Evolutionary conservation across 768 basidiomycete species (phyloP), one percentile per base, ranked within the genome.

Genomic region (Auricularia sp.): DNA sequence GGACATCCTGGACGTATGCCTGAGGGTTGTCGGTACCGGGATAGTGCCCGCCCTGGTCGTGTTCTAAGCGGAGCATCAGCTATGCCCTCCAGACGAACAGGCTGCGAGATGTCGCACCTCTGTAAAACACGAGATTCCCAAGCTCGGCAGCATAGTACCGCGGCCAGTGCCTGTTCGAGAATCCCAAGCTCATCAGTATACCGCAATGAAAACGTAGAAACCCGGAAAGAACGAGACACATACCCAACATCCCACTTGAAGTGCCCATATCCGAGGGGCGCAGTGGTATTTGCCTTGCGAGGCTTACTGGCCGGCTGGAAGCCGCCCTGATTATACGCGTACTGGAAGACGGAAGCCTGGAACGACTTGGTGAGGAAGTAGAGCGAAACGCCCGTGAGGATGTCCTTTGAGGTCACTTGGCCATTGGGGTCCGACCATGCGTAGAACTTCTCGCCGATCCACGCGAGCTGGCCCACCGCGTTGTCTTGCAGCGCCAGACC

Each of bases 401-500:
- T 68, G 34, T 68, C 65, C 21, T 62, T 62, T 35, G 56, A 16
- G 10, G 64, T 39, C 54, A 66, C 45, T 61, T 67, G 61, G 58
- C 66, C 44, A 65, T 62, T 61, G 33, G 66, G 39, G 4, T 42
- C 39, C 39, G 39, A 42, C 39, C 70, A 70, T 10, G 37, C 65
- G 35, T 62, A 63, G 62, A 68, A 68, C 36, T 69, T 65, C 37
- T 69, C 69, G 34, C 71, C 73, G 0, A 74, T 68, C 66, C 67
- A 74, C n/a, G 71, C 66, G 3, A 74, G 68, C 21, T 68, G 65
- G 29, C 70, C 73, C 16, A 73, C 58, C 0, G 73, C 72, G 39
- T 69, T 71, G 66, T 73, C 72, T 56, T 67, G 62, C 37, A 74
- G 62, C 14, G 71, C 72, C 24, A 70, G 67, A 18, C 73, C 72